These are phyloP conservation scores for Huntiella savannae DNA, from an alignment of 2,329 filamentous ascomycete species.

Conservation along the genomic window DNA sequence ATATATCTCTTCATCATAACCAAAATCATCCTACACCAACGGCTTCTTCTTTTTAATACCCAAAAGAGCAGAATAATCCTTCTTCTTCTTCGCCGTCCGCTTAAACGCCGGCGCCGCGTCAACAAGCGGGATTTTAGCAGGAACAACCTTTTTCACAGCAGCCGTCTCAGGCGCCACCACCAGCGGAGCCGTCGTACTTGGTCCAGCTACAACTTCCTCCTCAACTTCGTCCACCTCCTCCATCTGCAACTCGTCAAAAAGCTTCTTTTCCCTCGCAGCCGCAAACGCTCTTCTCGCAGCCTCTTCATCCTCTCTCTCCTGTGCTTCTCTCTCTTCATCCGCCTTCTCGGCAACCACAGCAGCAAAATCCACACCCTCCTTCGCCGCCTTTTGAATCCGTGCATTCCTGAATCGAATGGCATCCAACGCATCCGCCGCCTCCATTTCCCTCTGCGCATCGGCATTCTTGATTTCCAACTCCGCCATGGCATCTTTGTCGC, in stretches of 20 bases:
- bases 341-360: constrained; percentile 30
- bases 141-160: constrained; percentile 13
- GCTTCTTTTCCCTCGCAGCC: constrained; percentile 33
- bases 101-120: constrained; percentile 33
- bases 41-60: constrained; percentile 75
- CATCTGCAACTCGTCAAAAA: constrained; percentile 30
- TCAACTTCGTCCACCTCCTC: constrained; percentile 15
- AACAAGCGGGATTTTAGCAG: constrained; percentile 12
- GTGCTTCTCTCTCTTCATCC: constrained; percentile 40
- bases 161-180: neutral
- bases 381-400: constrained; percentile 56
- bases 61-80: constrained; percentile 52
- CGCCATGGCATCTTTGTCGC: constrained; percentile 81
- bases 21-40: constrained; percentile 25
- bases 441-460: constrained; percentile 90
- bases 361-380: constrained; percentile 43
- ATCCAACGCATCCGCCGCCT: constrained; percentile 83
- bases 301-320: constrained; percentile 70
- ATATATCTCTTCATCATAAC: no score
- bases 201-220: neutral
- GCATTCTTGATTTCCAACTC: constrained; percentile 85
- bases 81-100: constrained; percentile 69
- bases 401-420: constrained; percentile 89
- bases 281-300: constrained; percentile 62
- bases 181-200: constrained; percentile 3